Evolutionary conservation across 805 yeast genomes (phyloP).

Genomic region (Candida rishiriensis): DNA sequence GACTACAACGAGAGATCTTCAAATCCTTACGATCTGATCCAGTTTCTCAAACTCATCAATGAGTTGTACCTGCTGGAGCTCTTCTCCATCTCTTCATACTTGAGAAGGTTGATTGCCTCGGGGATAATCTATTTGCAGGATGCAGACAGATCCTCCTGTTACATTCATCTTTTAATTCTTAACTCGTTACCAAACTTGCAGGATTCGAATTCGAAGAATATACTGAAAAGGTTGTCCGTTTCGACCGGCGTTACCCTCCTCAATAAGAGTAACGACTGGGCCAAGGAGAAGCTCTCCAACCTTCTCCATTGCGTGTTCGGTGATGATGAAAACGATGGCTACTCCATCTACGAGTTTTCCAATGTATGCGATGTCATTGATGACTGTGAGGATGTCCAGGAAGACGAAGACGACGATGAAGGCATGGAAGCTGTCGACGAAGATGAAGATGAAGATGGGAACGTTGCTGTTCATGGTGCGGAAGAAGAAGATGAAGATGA

Average conservation of each 20-base stretch:
- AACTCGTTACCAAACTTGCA: conserved; percentile 54
- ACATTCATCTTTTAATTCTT: conserved; percentile 51
- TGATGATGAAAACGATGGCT: neutral
- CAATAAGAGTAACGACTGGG: conserved; percentile 6
- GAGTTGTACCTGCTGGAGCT: conserved; percentile 46
- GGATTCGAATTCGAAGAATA: conserved; percentile 33
- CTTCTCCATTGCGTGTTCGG: conserved; percentile 5
- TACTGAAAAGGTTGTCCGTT: conserved; percentile 24
- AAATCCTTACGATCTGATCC: conserved; percentile 18
- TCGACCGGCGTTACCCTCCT: conserved; percentile 20
- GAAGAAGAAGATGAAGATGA: neutral
- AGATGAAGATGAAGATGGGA: neutral
- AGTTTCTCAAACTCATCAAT: conserved; percentile 44
- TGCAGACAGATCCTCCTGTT: conserved; percentile 41
- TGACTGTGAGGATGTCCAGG: neutral
- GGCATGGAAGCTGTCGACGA: neutral
- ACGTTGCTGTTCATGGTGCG: too few species aligned
- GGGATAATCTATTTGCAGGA: conserved; percentile 68
- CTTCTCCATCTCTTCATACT: conserved; percentile 58
- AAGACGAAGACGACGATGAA: neutral
- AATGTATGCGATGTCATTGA: neutral
- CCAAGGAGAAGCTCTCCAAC: conserved; percentile 5
- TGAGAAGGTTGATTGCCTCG: conserved; percentile 77
- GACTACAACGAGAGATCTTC: conserved; percentile 13
- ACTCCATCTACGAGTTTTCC: neutral